Conservation (phyloP, 2,329 filamentous ascomycete genomes). For the Trichothecium sympodiale region DNA sequence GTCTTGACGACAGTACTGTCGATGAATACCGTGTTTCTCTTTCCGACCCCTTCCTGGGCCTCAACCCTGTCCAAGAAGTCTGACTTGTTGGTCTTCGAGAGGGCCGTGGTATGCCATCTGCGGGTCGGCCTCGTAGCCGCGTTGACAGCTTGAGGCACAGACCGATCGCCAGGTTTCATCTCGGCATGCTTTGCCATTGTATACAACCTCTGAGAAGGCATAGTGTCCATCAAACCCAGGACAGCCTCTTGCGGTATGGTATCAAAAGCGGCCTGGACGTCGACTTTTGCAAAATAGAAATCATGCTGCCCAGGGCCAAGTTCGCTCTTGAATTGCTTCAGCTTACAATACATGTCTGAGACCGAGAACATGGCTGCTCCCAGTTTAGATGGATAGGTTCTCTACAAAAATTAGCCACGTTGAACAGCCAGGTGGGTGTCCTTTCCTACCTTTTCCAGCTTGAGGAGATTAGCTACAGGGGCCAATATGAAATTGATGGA, state of each 20-base stretch:
- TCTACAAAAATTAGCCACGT: conserved; percentile 10
- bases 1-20: conserved; percentile 50
- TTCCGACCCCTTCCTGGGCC: conserved; percentile 24
- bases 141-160: conserved; percentile 9
- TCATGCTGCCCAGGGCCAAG: conserved; percentile 27
- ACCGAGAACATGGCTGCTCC: conserved; percentile 75
- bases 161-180: conserved; percentile 39
- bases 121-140: conserved; percentile 26
- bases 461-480: conserved; percentile 67
- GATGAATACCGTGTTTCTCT: conserved; percentile 66
- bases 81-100: conserved; percentile 25
- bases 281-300: conserved; percentile 84
- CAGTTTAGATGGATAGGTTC: conserved; percentile 45
- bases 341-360: conserved; percentile 62
- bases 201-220: conserved; percentile 51
- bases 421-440: neutral
- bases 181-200: conserved; percentile 64
- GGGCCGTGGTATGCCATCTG: conserved; percentile 43
- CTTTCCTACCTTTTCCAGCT: conserved; percentile 57
- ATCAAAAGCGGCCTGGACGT: conserved; percentile 88
- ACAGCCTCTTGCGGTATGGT: conserved; percentile 79
- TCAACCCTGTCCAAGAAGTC: conserved; percentile 34
- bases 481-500: conserved; percentile 43
- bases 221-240: conserved; percentile 51
- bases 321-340: conserved; percentile 56